Evolutionary conservation across 2,329 filamentous ascomycete species (phyloP).

Genomic region (Zasmidium citrigriseum): DNA sequence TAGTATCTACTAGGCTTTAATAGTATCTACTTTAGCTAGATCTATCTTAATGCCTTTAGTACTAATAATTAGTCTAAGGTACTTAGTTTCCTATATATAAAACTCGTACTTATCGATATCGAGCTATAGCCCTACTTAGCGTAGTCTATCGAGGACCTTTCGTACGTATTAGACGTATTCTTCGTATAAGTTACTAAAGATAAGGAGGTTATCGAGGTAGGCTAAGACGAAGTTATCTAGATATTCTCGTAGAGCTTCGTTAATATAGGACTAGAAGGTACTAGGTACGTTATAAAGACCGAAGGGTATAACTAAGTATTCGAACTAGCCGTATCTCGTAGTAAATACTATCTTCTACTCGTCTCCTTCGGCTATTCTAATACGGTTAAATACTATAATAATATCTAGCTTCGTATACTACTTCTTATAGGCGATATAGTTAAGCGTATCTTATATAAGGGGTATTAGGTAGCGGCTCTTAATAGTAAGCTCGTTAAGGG

Average conservation of each 20-base stretch:
- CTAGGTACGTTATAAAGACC: not conserved
- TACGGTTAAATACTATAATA: no score
- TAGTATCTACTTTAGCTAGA: not conserved
- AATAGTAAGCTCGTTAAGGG: not conserved
- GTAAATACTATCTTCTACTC: conserved; percentile 15
- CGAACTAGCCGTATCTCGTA: conserved; percentile 7
- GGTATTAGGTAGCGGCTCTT: conserved; percentile 24
- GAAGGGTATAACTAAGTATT: no score
- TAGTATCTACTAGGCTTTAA: not conserved
- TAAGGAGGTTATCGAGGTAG: conserved; percentile 11
- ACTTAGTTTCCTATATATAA: not conserved
- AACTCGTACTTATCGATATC: no score
- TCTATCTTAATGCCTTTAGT: not conserved
- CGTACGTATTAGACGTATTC: conserved; percentile 21
- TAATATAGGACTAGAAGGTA: no score
- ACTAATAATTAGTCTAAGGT: not conserved
- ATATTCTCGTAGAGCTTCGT: conserved; percentile 12
- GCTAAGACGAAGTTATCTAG: conserved; percentile 11
- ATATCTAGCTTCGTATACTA: conserved; percentile 19
- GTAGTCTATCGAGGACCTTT: conserved; percentile 18
- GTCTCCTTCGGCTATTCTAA: conserved; percentile 5
- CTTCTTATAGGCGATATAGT: conserved; percentile 23
- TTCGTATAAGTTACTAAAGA: conserved; percentile 8
- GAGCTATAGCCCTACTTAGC: conserved; percentile 8
- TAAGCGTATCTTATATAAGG: conserved; percentile 29